phyloP scores from a whole-genome alignment of 495 filamentous ascomycete genomes.

The Aspergillus cavernicola region DNA sequence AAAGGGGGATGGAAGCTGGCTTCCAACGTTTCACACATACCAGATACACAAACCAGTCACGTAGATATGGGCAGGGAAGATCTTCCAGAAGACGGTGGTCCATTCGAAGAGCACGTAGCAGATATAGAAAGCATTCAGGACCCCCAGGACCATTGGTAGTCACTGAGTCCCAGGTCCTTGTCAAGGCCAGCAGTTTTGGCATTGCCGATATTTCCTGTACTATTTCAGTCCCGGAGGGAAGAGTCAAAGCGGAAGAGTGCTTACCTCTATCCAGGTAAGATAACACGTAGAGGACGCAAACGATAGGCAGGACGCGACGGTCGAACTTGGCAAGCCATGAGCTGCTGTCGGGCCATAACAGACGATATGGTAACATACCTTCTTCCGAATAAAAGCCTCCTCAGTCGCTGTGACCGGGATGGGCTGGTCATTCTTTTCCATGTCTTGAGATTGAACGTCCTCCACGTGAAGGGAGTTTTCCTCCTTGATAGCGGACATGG shows the following conservation, averaged over 20 bases:
- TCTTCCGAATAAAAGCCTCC: conserved; percentile 4
- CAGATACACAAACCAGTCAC: conserved; percentile 31
- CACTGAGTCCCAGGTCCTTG: conserved; percentile 42
- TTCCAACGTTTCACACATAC: conserved; percentile 15
- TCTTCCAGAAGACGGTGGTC: conserved; percentile 48
- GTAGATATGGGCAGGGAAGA: conserved; percentile 48
- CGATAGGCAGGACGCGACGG: conserved; percentile 24
- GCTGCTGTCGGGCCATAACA: neutral
- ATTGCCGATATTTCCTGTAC: conserved; percentile 53
- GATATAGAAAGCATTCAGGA: conserved; percentile 67
- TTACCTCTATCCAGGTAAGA: conserved; percentile 23
- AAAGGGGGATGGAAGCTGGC: neutral
- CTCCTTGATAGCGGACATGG: neutral
- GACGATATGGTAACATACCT: neutral
- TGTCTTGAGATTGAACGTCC: neutral
- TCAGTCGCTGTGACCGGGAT: neutral
- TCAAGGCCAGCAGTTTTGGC: conserved; percentile 51
- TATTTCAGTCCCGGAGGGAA: conserved; percentile 6
- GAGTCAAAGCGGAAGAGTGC: neutral
- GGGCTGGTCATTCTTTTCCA: neutral
- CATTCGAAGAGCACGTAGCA: conserved; percentile 30
- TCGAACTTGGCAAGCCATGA: conserved; percentile 18
- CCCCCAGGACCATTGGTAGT: conserved; percentile 48
- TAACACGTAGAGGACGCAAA: conserved; percentile 27
- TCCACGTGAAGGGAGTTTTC: neutral